These are phyloP conservation scores for Orobanche coerulescens DNA, from an alignment of 257 asterid species.

Conservation along the genomic window DNA sequence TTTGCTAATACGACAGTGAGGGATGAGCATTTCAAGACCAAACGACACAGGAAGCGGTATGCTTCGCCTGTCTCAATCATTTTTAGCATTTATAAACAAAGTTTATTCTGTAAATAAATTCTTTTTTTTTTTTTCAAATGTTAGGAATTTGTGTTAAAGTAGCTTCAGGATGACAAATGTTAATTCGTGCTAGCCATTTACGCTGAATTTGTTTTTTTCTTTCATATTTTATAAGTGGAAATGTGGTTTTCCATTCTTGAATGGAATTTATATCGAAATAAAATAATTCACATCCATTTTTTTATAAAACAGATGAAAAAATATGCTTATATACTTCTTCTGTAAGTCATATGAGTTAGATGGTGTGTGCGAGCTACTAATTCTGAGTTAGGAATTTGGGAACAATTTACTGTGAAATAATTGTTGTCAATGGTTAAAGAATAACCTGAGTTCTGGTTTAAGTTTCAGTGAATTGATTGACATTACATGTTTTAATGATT, in stretches of 20 bases:
- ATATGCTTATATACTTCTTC: not conserved
- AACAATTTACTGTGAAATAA: not conserved
- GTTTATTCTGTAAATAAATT: not conserved
- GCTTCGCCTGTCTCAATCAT: not conserved
- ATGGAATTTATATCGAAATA: not conserved
- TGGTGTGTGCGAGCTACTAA: not conserved
- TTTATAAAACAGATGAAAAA: not conserved
- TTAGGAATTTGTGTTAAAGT: not conserved
- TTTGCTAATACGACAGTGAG: constrained; percentile 65
- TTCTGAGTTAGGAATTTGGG: not conserved
- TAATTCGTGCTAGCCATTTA: not conserved
- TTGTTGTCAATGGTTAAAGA: too few species aligned
- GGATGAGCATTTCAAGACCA: constrained; percentile 86
- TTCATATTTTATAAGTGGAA: not conserved
- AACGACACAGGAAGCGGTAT: constrained; percentile 79
- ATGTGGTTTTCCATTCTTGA: not conserved
- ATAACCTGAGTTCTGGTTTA: not conserved
- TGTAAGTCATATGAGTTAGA: constrained; percentile 3
- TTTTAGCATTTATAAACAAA: not conserved
- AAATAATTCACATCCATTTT: not conserved
- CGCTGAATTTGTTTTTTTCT: too few species aligned
- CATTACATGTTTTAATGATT: not conserved
- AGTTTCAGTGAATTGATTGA: not conserved
- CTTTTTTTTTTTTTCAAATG: not conserved
- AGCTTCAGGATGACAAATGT: not conserved